Percentiles rank a stretch among this genome's conserved stretches.
Conservation (phyloP, 2,329 filamentous ascomycete species). For the Neonectria hederae region DNA sequence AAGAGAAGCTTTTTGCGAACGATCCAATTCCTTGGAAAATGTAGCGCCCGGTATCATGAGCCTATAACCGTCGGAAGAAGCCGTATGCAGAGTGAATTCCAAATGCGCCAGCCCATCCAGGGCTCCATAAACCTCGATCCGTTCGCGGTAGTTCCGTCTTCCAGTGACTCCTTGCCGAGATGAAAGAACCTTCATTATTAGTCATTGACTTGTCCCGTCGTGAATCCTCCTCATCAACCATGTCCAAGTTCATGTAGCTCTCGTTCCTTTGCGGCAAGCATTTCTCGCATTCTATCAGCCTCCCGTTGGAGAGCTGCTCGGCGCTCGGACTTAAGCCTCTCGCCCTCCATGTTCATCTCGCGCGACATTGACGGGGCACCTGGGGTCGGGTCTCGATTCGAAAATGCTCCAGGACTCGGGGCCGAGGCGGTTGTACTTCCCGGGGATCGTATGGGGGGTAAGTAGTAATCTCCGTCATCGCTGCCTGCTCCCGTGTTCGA, state of each 20-base stretch:
- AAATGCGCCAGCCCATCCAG: conserved; percentile 36
- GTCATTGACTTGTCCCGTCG: conserved; percentile 32
- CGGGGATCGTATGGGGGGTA: conserved; percentile 56
- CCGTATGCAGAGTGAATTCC: conserved; percentile 36
- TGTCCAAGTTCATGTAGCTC: conserved; percentile 62
- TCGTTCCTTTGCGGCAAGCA: conserved; percentile 77
- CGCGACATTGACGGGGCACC: conserved; percentile 31
- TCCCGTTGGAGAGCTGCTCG: conserved; percentile 75
- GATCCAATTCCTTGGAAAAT: conserved; percentile 24
- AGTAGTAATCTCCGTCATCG: conserved; percentile 51
- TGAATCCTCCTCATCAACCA: conserved; percentile 37
- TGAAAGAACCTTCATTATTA: conserved; percentile 40
- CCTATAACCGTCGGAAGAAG: conserved; percentile 10
- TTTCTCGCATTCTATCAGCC: conserved; percentile 78
- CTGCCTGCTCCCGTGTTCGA: conserved; percentile 43
- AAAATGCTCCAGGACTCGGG: conserved; percentile 53
- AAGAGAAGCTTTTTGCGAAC: conserved; percentile 26
- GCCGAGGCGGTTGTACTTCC: conserved; percentile 52
- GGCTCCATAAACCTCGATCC: conserved; percentile 21
- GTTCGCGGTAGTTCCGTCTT: conserved; percentile 27
- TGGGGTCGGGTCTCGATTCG: conserved; percentile 45
- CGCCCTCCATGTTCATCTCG: conserved; percentile 53
- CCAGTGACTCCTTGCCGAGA: conserved; percentile 37
- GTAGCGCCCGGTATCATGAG: conserved; percentile 21
- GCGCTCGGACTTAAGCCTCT: conserved; percentile 67